Conservation (phyloP, 371 early-diverging fungal genomes). For the Cladochytrium tenue region DNA sequence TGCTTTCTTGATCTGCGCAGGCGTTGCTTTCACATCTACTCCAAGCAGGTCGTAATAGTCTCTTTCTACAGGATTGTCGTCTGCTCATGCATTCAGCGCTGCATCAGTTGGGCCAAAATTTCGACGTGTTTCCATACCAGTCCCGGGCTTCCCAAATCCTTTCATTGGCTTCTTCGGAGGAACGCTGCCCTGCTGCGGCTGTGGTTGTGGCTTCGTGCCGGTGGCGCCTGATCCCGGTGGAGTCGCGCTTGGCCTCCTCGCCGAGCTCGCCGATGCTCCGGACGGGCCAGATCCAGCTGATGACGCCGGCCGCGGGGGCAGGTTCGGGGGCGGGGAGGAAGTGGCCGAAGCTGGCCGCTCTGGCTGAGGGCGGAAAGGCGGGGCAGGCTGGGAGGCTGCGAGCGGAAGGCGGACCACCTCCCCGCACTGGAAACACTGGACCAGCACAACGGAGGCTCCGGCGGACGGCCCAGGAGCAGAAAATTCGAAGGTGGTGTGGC, state of each 20-base stretch:
- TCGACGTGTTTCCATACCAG: constrained; percentile 1
- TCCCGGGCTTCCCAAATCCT: constrained; percentile 1
- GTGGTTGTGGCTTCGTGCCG: no score
- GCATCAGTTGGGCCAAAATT: background rate
- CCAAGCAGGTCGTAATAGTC: constrained; percentile 88
- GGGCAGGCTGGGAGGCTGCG: no score
- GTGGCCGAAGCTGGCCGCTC: no score
- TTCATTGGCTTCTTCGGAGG: no score
- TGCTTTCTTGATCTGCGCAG: constrained; percentile 89
- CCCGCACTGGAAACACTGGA: constrained; percentile 32
- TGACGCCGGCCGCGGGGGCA: background rate
- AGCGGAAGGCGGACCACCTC: no score
- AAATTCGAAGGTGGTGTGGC: constrained; percentile 1
- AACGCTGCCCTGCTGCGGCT: constrained; percentile 7
- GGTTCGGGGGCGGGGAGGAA: constrained; percentile 2
- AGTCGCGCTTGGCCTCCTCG: no score
- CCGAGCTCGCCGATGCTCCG: background rate
- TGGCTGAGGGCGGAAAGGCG: no score
- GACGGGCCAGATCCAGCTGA: background rate
- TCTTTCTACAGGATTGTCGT: constrained; percentile 73
- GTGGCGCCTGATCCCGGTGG: no score
- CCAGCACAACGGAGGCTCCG: constrained; percentile 12
- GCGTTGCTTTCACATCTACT: constrained; percentile 76
- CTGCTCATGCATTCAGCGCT: constrained; percentile 28
- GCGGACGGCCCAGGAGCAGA: background rate